Conservation (phyloP, 495 filamentous ascomycete species). For the Talaromyces trachyspermus region DNA sequence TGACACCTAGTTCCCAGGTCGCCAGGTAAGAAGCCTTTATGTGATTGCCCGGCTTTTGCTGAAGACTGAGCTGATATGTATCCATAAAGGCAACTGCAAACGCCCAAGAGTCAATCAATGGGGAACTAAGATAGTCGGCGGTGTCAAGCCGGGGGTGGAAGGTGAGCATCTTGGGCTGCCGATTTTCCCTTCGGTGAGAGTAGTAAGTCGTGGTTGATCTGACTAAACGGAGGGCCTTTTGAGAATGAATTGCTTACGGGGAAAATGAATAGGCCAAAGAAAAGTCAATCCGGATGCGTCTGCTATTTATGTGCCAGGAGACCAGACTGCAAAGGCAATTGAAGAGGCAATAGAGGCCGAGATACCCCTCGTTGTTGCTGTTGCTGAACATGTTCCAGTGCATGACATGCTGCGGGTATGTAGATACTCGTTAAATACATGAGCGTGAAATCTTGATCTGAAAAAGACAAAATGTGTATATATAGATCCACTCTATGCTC, state of each 20-base stretch:
- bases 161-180: conserved; percentile 78
- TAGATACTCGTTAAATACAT: not conserved
- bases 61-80: not conserved
- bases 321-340: conserved; percentile 69
- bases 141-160: conserved; percentile 69
- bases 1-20: not conserved
- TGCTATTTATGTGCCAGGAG: conserved; percentile 77
- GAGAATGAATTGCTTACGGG: conserved; percentile 10
- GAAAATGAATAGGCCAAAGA: conserved; percentile 56
- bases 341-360: conserved; percentile 86
- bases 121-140: conserved; percentile 84
- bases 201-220: conserved; percentile 29
- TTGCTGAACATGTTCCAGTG: conserved; percentile 85
- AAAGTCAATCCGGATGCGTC: conserved; percentile 72
- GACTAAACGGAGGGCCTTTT: not conserved
- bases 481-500: conserved; percentile 70
- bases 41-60: not conserved
- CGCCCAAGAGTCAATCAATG: conserved; percentile 73
- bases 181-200: conserved; percentile 64
- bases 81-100: conserved; percentile 63
- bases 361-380: conserved; percentile 78
- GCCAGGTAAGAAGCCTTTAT: conserved; percentile 33
- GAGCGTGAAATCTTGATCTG: not conserved
- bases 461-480: too few relatives aligned
- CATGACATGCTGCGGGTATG: conserved; percentile 76